Percentiles rank a stretch among this genome's conserved stretches.
Conservation (phyloP, 176 grass and related monocot genomes). For the Musa itinerans region DNA sequence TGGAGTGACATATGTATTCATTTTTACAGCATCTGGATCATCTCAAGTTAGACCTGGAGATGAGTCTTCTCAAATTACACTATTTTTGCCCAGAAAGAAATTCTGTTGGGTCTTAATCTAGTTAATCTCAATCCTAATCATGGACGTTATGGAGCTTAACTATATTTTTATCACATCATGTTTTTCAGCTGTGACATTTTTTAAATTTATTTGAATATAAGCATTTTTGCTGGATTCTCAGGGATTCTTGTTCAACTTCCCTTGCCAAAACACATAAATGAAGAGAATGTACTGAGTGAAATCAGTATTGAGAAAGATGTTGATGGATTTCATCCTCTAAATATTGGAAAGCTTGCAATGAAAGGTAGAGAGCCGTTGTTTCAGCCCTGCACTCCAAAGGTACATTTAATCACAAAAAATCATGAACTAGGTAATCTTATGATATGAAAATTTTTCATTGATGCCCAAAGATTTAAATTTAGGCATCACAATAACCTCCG, state of each 20-base stretch:
- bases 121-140: background rate
- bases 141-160: background rate
- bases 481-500: background rate
- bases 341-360: constrained; percentile 97
- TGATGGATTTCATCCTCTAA: constrained; percentile 94
- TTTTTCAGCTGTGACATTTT: background rate
- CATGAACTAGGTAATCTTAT: background rate
- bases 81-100: background rate
- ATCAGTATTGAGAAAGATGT: constrained; percentile 91
- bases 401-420: constrained; percentile 15
- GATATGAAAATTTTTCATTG: background rate
- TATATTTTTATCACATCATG: background rate
- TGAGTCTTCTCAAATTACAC: background rate
- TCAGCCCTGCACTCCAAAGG: constrained; percentile 83
- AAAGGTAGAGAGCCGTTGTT: constrained; percentile 89
- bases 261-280: constrained; percentile 87
- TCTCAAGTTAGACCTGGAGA: no score
- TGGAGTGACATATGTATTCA: no score
- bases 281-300: constrained; percentile 73
- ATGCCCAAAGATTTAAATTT: background rate
- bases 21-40: no score
- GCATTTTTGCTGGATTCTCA: constrained; percentile 14
- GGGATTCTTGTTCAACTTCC: constrained; percentile 94
- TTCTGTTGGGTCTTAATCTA: background rate
- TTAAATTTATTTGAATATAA: background rate